Evolutionary conservation across 2,329 filamentous ascomycete genomes (phyloP).

Genomic region (Fusarium oligoseptatum): DNA sequence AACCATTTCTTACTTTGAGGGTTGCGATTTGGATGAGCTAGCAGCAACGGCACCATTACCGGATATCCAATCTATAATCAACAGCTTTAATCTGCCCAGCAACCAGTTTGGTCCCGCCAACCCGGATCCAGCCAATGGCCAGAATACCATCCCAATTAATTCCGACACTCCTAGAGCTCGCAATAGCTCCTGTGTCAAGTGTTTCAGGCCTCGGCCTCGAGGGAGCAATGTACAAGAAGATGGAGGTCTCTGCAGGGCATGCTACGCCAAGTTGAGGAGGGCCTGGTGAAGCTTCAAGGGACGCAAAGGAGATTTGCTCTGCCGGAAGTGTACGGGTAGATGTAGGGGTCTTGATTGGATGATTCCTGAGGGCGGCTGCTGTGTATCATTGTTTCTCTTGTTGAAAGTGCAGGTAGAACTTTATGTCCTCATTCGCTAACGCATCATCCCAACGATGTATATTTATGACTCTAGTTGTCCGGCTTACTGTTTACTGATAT

Average conservation of each 20-base stretch:
- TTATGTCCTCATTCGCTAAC: neutral
- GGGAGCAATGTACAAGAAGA: neutral
- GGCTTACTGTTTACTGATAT: neutral
- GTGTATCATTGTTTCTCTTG: neutral
- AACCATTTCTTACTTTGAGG: neutral
- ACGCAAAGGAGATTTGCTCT: neutral
- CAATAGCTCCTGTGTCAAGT: neutral
- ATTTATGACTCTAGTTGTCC: neutral
- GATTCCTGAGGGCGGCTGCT: neutral
- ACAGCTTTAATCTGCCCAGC: neutral
- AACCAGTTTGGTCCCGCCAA: neutral
- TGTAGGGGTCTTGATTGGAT: neutral
- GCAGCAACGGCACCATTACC: neutral
- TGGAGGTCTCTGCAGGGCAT: neutral
- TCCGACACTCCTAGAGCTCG: neutral
- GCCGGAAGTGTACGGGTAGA: neutral
- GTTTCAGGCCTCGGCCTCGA: neutral
- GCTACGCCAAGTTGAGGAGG: neutral
- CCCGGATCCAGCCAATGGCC: neutral
- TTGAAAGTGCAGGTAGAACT: neutral
- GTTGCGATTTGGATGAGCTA: neutral
- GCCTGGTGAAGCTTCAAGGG: neutral
- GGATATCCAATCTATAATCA: neutral
- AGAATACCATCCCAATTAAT: neutral
- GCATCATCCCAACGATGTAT: neutral